Base-by-base conservation (phyloP, 805 yeast genomes). In the Yarrowia sp. region DNA sequence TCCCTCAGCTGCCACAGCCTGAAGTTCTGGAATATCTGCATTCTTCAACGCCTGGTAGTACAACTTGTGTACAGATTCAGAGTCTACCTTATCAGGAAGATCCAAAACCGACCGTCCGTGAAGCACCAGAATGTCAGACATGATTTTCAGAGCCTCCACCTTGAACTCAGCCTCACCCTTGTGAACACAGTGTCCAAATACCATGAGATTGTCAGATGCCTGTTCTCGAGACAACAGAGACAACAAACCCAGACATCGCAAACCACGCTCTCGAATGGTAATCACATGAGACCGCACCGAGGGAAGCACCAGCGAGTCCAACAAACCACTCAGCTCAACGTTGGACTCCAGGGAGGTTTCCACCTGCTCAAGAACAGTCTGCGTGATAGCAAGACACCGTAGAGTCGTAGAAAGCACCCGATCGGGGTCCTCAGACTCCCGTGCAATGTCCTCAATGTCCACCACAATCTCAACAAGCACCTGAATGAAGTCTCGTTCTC, bases 391-490 rank as follows among this genome's bases (percentile, higher is more conserved):
- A 51, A 93, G 79, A 79, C 71, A 21, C 75, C 77, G 5, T 80
- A 77, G 76, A 1, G 83, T 83, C 12, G 84, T 79, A 62, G 77
- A 81, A 66, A 82, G 81, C 1, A 83, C 77, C n/a, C 78, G 80
- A 28, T 81, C 78, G 10, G 70, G 72, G 2, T 70, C 75, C 24
- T 76, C 80, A 21, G 74, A 71, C 30, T 70, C 75, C 52, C 78
- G 82, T 44, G 77, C 73, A 32, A 80, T 81, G 73, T 92, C 97
- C 72, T 90, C 83, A 58, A 92, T 80, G 78, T 92, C 98, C 44
- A 90, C 85, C 40, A 92, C 85, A 17, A 91, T 84, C 78, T 93
- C 98, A n/a, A 88, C 83, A 19, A 89, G 81, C 85, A 91, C 87
- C 38, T 89, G 85, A 26, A 90, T 83, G 72, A 92, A 92, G 77